Evolutionary conservation across 805 yeast genomes (phyloP).

Genomic region (Torulaspora quercuum): DNA sequence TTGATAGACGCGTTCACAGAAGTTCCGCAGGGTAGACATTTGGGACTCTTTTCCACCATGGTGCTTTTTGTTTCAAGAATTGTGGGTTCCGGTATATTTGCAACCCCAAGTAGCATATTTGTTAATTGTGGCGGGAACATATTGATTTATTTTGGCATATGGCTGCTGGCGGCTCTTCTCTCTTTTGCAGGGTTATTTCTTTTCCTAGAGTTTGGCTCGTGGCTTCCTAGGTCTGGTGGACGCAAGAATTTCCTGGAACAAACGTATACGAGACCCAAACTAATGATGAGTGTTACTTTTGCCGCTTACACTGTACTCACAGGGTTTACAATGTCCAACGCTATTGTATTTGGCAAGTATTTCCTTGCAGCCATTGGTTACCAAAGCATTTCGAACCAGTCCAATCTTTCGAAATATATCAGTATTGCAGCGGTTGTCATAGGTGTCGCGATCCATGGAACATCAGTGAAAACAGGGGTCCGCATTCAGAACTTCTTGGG

Average conservation of each 20-base stretch:
- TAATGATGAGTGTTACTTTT: slow-evolving; percentile 51
- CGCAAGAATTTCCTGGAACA: slow-evolving; percentile 68
- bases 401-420: slow-evolving; percentile 40
- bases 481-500: slow-evolving; percentile 62
- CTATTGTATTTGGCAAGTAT: slow-evolving; percentile 62
- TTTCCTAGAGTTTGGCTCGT: slow-evolving; percentile 65
- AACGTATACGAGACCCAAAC: slow-evolving; percentile 57
- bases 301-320: slow-evolving; percentile 49
- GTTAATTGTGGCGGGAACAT: slow-evolving; percentile 68
- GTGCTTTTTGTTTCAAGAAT: slow-evolving; percentile 65
- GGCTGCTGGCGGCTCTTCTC: slow-evolving; percentile 59
- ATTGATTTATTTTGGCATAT: slow-evolving; percentile 53
- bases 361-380: slow-evolving; percentile 44
- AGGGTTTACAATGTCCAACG: slow-evolving; percentile 53
- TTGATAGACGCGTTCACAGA: slow-evolving; percentile 19
- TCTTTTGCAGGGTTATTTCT: slow-evolving; percentile 66
- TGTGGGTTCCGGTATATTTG: slow-evolving; percentile 75
- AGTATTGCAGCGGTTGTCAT: slow-evolving; percentile 42
- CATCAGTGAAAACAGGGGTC: slow-evolving; percentile 59
- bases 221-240: slow-evolving; percentile 74
- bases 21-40: slow-evolving; percentile 69
- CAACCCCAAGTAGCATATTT: slow-evolving; percentile 64
- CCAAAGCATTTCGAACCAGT: slow-evolving; percentile 39
- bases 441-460: slow-evolving; percentile 49
- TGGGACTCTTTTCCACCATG: slow-evolving; percentile 65